phyloP scores from a whole-genome alignment of 2,329 filamentous ascomycete species.

The Curvularia verruculosa region DNA sequence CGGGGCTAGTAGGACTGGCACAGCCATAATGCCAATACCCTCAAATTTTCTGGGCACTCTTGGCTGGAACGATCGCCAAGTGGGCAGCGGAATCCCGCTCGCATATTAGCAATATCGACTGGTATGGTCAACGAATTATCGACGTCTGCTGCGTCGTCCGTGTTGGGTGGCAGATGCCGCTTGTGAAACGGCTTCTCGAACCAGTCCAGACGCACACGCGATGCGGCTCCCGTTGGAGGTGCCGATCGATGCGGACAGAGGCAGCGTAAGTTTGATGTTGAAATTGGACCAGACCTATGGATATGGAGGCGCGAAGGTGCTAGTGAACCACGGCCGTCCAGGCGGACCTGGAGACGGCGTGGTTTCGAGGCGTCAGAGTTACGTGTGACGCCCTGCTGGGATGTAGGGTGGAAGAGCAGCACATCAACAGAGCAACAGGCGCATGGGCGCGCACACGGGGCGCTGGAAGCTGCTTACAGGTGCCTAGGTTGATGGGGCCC shows the following conservation, averaged over 20 bases:
- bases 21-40: conserved; percentile 9
- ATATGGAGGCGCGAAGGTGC: background rate
- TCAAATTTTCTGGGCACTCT: conserved; percentile 6
- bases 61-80: conserved; percentile 7
- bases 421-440: background rate
- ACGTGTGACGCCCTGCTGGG: background rate
- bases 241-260: background rate
- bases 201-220: background rate
- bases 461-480: background rate
- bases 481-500: background rate
- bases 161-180: background rate
- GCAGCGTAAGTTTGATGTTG: conserved; percentile 2
- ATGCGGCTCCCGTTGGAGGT: background rate
- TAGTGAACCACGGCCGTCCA: background rate
- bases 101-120: conserved; percentile 5
- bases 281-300: background rate
- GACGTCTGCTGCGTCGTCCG: background rate
- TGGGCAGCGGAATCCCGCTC: conserved; percentile 6
- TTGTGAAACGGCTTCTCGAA: background rate
- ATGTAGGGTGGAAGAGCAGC: background rate
- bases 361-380: conserved; percentile 1
- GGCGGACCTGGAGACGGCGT: background rate
- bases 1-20: conserved; percentile 4
- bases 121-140: background rate
- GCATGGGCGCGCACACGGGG: background rate